These are phyloP conservation scores for Aspergillus sp. DNA, from an alignment of 2,329 filamentous ascomycete species.

Conservation along the genomic window DNA sequence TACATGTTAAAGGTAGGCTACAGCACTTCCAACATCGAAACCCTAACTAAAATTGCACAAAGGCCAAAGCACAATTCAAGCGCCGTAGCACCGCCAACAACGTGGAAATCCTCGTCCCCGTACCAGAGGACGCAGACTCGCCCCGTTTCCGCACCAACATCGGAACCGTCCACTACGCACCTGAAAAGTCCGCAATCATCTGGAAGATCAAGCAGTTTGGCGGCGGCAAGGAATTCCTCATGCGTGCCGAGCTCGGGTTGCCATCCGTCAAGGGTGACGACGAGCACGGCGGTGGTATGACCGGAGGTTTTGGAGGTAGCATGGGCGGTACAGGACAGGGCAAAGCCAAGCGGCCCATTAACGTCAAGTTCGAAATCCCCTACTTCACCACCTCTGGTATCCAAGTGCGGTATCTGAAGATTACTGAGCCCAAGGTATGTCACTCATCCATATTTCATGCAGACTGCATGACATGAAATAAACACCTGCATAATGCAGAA, in stretches of 20 bases:
- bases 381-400: conserved; percentile 99
- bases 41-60: background rate
- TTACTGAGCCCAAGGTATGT: conserved; percentile 95
- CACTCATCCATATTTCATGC: background rate
- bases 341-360: conserved; percentile 94
- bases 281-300: conserved; percentile 95
- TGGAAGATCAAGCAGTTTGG: conserved; percentile 99
- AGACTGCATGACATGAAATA: background rate
- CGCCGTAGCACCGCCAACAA: conserved; percentile 96
- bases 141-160: conserved; percentile 97
- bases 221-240: conserved; percentile 96
- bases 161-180: conserved; percentile 93
- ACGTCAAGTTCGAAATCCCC: conserved; percentile 99
- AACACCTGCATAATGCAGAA: background rate
- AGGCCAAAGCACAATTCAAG: conserved; percentile 95
- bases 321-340: conserved; percentile 85
- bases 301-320: conserved; percentile 90
- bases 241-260: conserved; percentile 92
- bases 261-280: conserved; percentile 94
- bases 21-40: background rate
- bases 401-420: conserved; percentile 97
- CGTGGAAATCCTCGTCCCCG: conserved; percentile 94
- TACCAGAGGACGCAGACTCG: conserved; percentile 93
- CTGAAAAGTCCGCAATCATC: conserved; percentile 93
- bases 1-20: conserved; percentile 82